A percentile compares a stretch with the other conserved stretches of the same genome.
Evolutionary conservation across 2,329 filamentous ascomycete genomes (phyloP).

Genomic region (Fusarium guadeloupense): DNA sequence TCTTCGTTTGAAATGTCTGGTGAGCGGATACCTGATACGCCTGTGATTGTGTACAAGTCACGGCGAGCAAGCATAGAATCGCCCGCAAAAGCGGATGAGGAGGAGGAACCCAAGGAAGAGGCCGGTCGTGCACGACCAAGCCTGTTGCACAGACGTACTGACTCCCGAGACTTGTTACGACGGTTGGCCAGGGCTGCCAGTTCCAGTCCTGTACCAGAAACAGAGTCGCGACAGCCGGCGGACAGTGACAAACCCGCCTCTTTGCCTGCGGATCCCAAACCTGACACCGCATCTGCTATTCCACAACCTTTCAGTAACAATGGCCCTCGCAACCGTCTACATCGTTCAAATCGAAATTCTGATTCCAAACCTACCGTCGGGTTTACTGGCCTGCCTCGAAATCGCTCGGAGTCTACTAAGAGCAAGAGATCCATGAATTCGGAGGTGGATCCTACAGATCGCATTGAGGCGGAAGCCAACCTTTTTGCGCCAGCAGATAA

Average conservation of each 20-base stretch:
- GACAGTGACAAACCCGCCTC: constrained; percentile 23
- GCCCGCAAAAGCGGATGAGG: neutral
- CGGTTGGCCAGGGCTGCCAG: constrained; percentile 59
- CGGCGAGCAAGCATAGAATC: constrained; percentile 23
- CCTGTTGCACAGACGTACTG: constrained; percentile 43
- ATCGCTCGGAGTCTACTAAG: constrained; percentile 56
- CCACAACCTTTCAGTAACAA: constrained; percentile 31
- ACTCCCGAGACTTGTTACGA: constrained; percentile 60
- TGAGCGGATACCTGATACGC: constrained; percentile 51
- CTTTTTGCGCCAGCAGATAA: constrained; percentile 65
- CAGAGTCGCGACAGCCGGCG: constrained; percentile 30
- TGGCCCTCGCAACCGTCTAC: constrained; percentile 19
- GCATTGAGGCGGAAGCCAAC: constrained; percentile 65
- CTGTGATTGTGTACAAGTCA: constrained; percentile 53
- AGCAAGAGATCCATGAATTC: constrained; percentile 61
- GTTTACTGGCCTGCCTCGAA: constrained; percentile 56
- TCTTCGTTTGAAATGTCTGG: constrained; percentile 44
- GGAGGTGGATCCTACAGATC: constrained; percentile 64
- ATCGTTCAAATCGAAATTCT: constrained; percentile 34
- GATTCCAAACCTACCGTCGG: constrained; percentile 55
- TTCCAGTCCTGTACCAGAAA: constrained; percentile 53
- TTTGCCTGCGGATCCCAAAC: constrained; percentile 21
- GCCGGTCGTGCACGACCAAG: constrained; percentile 27
- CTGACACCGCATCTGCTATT: constrained; percentile 23
- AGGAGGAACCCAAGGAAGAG: constrained; percentile 12